Evolutionary conservation across 2,329 filamentous ascomycete species (phyloP), one percentile per base, ranked within the genome.

Genomic region (Colletotrichum orbiculare): DNA sequence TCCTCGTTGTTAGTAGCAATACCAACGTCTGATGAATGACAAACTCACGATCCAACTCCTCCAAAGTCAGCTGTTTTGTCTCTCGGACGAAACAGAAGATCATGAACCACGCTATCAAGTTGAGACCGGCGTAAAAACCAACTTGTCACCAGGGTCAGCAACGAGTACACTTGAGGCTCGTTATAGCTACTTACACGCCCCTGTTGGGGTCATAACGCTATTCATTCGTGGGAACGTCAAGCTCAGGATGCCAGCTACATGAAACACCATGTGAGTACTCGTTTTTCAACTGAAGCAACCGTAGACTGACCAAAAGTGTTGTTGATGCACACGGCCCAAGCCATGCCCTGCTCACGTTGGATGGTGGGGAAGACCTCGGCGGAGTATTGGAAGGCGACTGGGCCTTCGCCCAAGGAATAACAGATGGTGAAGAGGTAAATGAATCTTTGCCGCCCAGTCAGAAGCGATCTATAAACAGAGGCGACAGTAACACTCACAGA

Each of bases 351-450:
- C 73, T 89, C 87, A 68, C 87, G 79, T 73, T 89, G 87, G 2
- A 84, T 86, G 0, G 89, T 81, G 1, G 88, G 87, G 74, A 88
- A 89, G 10, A 88, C 86, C 71, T 90, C 87, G 5, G 88, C 86
- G 1, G 79, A 83, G 77, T 89, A 89, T 12, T 83, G 83, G 73
- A 88, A 89, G 0, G 87, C 86, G 0, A 89, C 86, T 0, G 86
- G 82, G 0, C 87, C 87, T 37, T 56, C 54, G 7, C 54, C 54
- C 4, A 79, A 78, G 60, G 78, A 77, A 57, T 81, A 79, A 61
- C 78, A 81, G 10, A 81, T 60, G 50, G 81, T 74, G 65, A 81
- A 79, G 75, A 81, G 80, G n/a, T 78, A 74, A 0, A 78, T 78
- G 79, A 71, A 77, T 74, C 46, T n/a, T 45, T 1, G 37, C 72